Evolutionary conservation across 2,329 filamentous ascomycete genomes (phyloP).

Genomic region (Beauveria sp.): DNA sequence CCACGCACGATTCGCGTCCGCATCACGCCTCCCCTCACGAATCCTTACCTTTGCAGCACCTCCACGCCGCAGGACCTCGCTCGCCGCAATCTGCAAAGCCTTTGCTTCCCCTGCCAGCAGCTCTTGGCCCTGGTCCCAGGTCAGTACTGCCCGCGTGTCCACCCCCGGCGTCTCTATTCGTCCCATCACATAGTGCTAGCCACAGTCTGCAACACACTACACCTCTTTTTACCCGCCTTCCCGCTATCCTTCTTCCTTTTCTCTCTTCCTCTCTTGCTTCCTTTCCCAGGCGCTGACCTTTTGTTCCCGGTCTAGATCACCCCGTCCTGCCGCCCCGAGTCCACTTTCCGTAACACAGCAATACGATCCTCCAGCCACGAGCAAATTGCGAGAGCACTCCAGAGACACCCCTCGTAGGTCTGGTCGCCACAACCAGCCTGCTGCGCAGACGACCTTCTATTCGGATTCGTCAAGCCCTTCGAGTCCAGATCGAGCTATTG

Average conservation of each 20-base stretch:
- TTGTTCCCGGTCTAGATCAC: slow-evolving; percentile 32
- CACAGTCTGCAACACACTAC: neutral
- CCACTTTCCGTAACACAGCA: slow-evolving; percentile 34
- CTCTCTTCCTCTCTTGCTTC: neutral
- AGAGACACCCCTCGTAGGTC: slow-evolving; percentile 17
- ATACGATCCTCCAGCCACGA: slow-evolving; percentile 21
- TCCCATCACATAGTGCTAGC: neutral
- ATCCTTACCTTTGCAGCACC: neutral
- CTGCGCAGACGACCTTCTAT: slow-evolving; percentile 26
- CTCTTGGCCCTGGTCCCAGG: slow-evolving; percentile 2
- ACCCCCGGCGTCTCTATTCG: neutral
- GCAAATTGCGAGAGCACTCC: slow-evolving; percentile 15
- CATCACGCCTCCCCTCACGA: neutral
- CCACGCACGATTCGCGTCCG: neutral
- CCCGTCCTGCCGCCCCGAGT: slow-evolving; percentile 40
- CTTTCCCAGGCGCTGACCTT: slow-evolving; percentile 5
- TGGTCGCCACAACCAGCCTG: neutral
- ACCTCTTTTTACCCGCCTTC: neutral
- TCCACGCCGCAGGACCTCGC: neutral
- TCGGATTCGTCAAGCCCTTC: slow-evolving; percentile 29
- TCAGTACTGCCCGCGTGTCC: neutral
- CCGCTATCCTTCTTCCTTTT: neutral
- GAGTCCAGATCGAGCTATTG: slow-evolving; percentile 23
- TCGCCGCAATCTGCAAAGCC: slow-evolving; percentile 1
- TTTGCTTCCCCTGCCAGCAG: neutral